Conservation (phyloP, 495 filamentous ascomycete genomes). For the Penicillium mononematosum region DNA sequence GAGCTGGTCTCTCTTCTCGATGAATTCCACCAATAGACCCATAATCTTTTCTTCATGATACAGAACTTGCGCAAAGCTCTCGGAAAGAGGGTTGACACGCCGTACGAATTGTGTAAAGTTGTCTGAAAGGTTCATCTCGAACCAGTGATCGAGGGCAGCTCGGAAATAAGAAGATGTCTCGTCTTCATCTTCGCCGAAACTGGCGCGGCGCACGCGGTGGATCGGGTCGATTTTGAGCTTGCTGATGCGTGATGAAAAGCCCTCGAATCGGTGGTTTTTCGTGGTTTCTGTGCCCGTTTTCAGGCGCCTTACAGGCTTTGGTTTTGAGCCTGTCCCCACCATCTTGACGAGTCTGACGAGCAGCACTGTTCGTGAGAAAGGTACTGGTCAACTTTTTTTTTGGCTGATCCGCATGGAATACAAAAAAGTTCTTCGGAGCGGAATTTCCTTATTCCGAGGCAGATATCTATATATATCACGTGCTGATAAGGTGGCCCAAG, state of each 20-base stretch:
- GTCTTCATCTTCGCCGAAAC: conserved; percentile 69
- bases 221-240: conserved; percentile 93
- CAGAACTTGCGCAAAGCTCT: conserved; percentile 87
- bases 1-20: conserved; percentile 69
- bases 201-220: conserved; percentile 76
- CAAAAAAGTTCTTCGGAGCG: conserved; percentile 48
- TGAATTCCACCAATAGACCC: conserved; percentile 70
- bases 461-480: conserved; percentile 23
- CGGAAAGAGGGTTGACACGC: conserved; percentile 71
- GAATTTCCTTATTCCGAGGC: conserved; percentile 37
- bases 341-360: conserved; percentile 36
- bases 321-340: conserved; percentile 62
- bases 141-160: conserved; percentile 80
- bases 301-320: conserved; percentile 60
- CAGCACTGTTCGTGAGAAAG: conserved; percentile 35
- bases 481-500: conserved; percentile 35
- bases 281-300: conserved; percentile 67
- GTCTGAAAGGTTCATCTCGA: conserved; percentile 82
- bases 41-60: conserved; percentile 84
- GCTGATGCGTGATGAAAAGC: conserved; percentile 87
- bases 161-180: conserved; percentile 77
- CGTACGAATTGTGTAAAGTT: conserved; percentile 71
- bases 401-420: conserved; percentile 29
- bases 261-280: conserved; percentile 84
- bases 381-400: conserved; percentile 25